These are phyloP conservation scores for Thalassiosira mediterranea DNA, from an alignment of 352 stramenopile genomes.

Conservation along the genomic window DNA sequence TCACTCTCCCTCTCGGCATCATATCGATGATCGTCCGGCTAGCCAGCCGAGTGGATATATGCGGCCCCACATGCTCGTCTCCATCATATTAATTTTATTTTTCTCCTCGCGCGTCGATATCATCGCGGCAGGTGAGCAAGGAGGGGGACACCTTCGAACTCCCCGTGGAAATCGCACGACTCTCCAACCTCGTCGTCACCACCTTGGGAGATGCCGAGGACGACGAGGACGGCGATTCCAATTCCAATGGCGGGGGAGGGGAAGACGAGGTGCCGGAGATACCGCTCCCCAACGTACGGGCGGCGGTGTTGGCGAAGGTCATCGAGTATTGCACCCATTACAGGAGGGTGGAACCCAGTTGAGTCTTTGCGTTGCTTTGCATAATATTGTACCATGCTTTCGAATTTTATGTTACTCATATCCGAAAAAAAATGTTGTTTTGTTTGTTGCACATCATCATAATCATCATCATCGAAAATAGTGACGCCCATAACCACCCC, in stretches of 20 bases:
- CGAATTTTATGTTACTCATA: too few relatives aligned
- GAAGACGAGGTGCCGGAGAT: constrained; percentile 95
- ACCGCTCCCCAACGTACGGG: constrained; percentile 97
- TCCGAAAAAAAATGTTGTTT: too few relatives aligned
- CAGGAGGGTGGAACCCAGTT: too few relatives aligned
- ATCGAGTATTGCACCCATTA: constrained; percentile 97
- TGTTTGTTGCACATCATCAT: too few relatives aligned
- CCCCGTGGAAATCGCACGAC: constrained; percentile 91
- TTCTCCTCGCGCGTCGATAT: neutral
- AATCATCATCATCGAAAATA: constrained; percentile 87
- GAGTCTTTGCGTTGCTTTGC: too few relatives aligned
- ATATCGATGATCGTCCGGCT: neutral
- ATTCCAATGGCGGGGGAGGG: neutral
- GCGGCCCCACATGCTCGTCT: neutral
- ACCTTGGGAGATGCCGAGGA: constrained; percentile 90
- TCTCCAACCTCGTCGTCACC: constrained; percentile 97
- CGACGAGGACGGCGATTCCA: neutral
- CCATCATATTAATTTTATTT: neutral
- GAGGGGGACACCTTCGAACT: constrained; percentile 97
- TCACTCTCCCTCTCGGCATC: neutral
- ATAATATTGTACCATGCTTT: too few relatives aligned
- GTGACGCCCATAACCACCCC: constrained; percentile 99
- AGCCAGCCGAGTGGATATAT: neutral
- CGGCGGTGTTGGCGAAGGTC: constrained; percentile 94
- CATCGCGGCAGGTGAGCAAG: constrained; percentile 84